A percentile compares a stretch with the other conserved stretches of the same genome.
These are phyloP conservation scores for Hypoxylon lenormandii DNA, from an alignment of 495 filamentous ascomycete genomes.

Conservation along the genomic window DNA sequence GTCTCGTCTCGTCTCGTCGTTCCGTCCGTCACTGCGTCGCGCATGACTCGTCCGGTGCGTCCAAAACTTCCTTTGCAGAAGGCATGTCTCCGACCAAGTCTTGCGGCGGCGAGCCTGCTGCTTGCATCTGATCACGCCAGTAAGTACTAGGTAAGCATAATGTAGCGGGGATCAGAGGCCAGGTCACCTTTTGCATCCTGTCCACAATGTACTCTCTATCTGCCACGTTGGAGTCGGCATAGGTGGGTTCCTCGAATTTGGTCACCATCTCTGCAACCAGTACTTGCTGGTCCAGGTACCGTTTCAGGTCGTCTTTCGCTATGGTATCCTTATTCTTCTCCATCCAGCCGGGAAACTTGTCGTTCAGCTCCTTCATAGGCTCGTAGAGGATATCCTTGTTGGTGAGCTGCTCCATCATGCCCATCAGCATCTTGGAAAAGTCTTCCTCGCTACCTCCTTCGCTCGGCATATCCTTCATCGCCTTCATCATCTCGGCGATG, in stretches of 20 bases:
- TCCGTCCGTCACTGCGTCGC: conserved; percentile 74
- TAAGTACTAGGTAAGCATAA: conserved; percentile 32
- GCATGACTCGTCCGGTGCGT: conserved; percentile 77
- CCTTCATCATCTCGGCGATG: conserved; percentile 84
- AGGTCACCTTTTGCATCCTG: conserved; percentile 91
- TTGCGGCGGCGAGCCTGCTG: conserved; percentile 84
- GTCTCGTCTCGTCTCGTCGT: too few species aligned
- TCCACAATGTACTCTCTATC: conserved; percentile 95
- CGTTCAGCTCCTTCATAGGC: conserved; percentile 95
- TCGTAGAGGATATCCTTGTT: conserved; percentile 98
- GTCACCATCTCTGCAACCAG: conserved; percentile 88
- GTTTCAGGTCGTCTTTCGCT: conserved; percentile 74
- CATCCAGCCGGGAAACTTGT: conserved; percentile 91
- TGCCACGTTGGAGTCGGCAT: conserved; percentile 80
- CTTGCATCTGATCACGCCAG: conserved; percentile 80
- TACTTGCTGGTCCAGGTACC: conserved; percentile 83
- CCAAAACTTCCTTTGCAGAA: conserved; percentile 76
- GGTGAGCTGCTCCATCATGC: conserved; percentile 98
- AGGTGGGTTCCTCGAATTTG: conserved; percentile 83
- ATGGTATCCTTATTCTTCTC: conserved; percentile 75
- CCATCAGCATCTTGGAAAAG: conserved; percentile 89
- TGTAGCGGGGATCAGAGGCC: too few species aligned
- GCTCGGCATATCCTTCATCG: conserved; percentile 73
- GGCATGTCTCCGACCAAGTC: conserved; percentile 92
- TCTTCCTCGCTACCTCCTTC: conserved; percentile 82